Base-by-base conservation (phyloP, 495 filamentous ascomycete genomes). In the Penicillium subrubescens region DNA sequence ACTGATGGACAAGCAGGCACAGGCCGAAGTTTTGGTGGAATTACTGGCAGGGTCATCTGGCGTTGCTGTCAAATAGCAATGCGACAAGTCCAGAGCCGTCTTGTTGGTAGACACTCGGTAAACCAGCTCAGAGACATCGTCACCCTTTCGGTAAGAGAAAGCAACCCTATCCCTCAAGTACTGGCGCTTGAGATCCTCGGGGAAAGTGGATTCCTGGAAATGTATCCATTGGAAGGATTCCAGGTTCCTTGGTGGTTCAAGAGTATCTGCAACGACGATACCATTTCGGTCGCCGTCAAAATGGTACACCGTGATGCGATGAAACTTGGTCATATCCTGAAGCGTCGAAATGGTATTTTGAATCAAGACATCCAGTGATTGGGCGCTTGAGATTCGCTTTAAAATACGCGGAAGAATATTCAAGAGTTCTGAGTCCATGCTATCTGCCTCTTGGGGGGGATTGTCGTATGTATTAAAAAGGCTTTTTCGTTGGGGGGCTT, bases 291-390 rank as follows among this genome's bases (percentile, higher is more conserved):
- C 68, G 23, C 85, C 76, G 70, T 97, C 92, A 66, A 97, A 96
- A 71, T 94, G 91, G 70, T 95, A 96, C 35, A 97, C 83, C 86
- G 94, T 95, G 23, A 93, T 89, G 11, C 92, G 88, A 68, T 96
- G 89, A 69, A 96, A 96, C 0, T 89, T 88, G 0, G 90, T 91
- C 41, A 96, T 70, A 59, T 92, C 88, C 67, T 94, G 93, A 23
- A 95, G 80, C 6, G 77, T 60, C 7, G 29, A 34, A 5, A 67
- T 58, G 23, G 57, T 52, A 15, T 64, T 21, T 15, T 68, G 46
- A 27, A 73, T 35, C 25, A 76, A 60, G 0, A 10, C 27, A 12
- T 90, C 88, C 8, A 95, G 77, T 61, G 83, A 87, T 33, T 87
- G 82, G 8, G 92, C 89, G 10, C 84, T 86, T 23, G 90, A 84